Percentiles rank a stretch among this genome's conserved stretches.
Evolutionary conservation across 108 stramenopile species (phyloP).

Genomic region (Chaetoceros muelleri): DNA sequence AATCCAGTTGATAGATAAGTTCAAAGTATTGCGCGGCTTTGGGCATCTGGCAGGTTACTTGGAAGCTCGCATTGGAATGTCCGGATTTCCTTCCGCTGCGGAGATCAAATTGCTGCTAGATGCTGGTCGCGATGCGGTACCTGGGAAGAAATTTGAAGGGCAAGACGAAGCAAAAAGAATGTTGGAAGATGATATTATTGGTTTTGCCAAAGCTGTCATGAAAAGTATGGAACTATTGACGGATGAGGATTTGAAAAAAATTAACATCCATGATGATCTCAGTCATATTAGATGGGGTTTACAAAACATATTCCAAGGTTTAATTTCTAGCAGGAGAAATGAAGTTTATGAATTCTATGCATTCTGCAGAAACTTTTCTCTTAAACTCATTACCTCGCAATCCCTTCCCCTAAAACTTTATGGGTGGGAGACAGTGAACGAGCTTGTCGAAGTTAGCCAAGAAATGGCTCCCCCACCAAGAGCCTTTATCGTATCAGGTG

Average conservation of each 20-base stretch:
- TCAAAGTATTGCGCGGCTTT: slow-evolving; percentile 43
- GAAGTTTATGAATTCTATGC: slow-evolving; percentile 44
- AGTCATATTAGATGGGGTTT: slow-evolving; percentile 29
- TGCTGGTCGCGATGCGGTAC: slow-evolving; percentile 14
- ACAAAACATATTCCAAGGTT: slow-evolving; percentile 36
- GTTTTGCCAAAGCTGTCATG: slow-evolving; percentile 46
- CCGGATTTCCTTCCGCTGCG: slow-evolving; percentile 29
- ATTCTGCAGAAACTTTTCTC: slow-evolving; percentile 47
- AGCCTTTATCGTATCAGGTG: slow-evolving; percentile 45
- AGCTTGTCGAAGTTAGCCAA: slow-evolving; percentile 44
- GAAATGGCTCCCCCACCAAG: slow-evolving; percentile 64
- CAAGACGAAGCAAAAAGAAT: background rate
- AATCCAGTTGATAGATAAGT: slow-evolving; percentile 45
- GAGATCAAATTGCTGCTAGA: slow-evolving; percentile 18
- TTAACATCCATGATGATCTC: slow-evolving; percentile 36
- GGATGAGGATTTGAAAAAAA: slow-evolving; percentile 51
- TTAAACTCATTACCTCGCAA: slow-evolving; percentile 63
- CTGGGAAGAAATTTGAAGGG: background rate
- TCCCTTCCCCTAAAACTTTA: slow-evolving; percentile 69
- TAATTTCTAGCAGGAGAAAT: slow-evolving; percentile 22
- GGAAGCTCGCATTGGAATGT: slow-evolving; percentile 19
- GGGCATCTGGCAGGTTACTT: slow-evolving; percentile 36
- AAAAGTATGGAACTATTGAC: slow-evolving; percentile 28
- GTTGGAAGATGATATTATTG: slow-evolving; percentile 36
- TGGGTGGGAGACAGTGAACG: slow-evolving; percentile 76